Conservation (phyloP, 257 asterid species). For the Coffea canephora region DNA sequence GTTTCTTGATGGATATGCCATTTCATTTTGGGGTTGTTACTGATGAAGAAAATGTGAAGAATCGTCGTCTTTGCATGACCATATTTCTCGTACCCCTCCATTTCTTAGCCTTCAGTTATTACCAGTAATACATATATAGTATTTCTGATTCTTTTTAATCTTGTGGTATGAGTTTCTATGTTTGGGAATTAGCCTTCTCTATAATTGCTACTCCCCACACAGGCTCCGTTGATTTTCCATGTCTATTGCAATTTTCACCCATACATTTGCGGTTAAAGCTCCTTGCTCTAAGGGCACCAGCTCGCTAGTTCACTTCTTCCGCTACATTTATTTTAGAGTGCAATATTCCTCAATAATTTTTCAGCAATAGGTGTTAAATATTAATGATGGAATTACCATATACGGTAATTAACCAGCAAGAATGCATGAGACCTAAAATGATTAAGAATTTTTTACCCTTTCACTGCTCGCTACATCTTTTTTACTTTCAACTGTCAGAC, state of each 20-base stretch:
- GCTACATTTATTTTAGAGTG: background rate
- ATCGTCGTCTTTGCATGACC: slow-evolving; percentile 15
- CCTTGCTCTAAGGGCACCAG: background rate
- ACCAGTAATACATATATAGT: background rate
- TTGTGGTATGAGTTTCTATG: background rate
- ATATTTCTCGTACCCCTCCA: slow-evolving; percentile 9
- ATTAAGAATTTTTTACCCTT: no score
- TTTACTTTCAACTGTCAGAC: no score
- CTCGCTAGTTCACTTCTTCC: no score
- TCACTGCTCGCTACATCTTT: no score
- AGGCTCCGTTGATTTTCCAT: slow-evolving; percentile 18
- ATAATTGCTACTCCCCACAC: background rate
- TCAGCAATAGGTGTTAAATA: background rate
- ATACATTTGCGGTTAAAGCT: slow-evolving; percentile 16
- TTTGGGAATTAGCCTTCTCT: background rate
- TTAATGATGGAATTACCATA: no score
- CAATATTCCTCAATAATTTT: background rate
- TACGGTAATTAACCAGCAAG: background rate
- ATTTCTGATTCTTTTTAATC: background rate
- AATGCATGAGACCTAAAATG: no score
- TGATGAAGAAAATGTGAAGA: background rate
- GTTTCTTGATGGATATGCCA: slow-evolving; percentile 47
- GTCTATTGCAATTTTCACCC: slow-evolving; percentile 21
- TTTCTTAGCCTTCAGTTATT: background rate
- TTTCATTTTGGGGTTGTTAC: slow-evolving; percentile 12